Conservation (phyloP, 768 basidiomycete species). For the Strobilomyces dryophilus region DNA sequence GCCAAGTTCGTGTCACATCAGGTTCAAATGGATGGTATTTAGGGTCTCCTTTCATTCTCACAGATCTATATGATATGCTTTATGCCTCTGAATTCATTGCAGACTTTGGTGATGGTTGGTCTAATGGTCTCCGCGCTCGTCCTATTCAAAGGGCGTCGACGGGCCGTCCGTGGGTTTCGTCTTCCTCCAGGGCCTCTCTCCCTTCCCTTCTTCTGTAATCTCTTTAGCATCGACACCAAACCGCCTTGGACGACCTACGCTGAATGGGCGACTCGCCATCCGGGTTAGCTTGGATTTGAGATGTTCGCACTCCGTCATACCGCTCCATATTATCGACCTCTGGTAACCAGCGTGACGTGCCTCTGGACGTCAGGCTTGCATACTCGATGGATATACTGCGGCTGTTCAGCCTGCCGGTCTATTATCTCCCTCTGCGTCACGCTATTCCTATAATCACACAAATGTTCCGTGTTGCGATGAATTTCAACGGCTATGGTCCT, state of each 20-base stretch:
- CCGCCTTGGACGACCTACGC: slow-evolving; percentile 20
- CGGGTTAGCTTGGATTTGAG: slow-evolving; percentile 15
- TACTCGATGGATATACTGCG: too few relatives aligned
- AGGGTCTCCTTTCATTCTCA: not conserved
- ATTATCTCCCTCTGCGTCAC: too few relatives aligned
- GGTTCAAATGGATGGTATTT: not conserved
- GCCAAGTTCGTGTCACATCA: too few relatives aligned
- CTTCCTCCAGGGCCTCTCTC: slow-evolving; percentile 18
- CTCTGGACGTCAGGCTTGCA: too few relatives aligned
- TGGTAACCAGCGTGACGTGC: too few relatives aligned
- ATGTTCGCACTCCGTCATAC: too few relatives aligned
- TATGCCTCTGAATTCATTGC: not conserved
- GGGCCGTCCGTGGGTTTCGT: not conserved
- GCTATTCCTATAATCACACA: too few relatives aligned
- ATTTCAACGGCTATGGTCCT: too few relatives aligned
- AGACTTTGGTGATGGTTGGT: not conserved
- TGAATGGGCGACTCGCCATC: slow-evolving; percentile 16
- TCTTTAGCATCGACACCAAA: slow-evolving; percentile 13
- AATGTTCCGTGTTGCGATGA: too few relatives aligned
- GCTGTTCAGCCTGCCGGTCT: too few relatives aligned
- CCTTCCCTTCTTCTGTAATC: slow-evolving; percentile 18
- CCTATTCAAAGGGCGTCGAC: slow-evolving; percentile 2
- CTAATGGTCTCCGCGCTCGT: not conserved
- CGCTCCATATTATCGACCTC: too few relatives aligned
- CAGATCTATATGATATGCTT: not conserved